Evolutionary conservation across 1,139 yeast species (phyloP).

Genomic region (Yamadazyma diddensiae): DNA sequence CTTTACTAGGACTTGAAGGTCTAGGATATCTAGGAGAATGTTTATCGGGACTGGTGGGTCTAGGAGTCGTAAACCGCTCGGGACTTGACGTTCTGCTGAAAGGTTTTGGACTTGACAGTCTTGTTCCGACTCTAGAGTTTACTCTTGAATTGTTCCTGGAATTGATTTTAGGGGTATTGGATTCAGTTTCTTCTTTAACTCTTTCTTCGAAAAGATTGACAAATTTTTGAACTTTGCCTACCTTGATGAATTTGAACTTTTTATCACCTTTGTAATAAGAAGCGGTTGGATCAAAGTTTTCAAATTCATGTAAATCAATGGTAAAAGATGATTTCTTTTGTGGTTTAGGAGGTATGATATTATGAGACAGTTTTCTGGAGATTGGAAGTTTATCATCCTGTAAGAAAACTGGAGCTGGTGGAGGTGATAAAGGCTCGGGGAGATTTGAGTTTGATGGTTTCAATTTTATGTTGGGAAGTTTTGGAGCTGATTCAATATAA

Average conservation of each 20-base stretch:
- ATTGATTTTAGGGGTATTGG: constrained; percentile 7
- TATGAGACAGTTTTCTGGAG: constrained; percentile 12
- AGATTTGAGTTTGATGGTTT: constrained; percentile 12
- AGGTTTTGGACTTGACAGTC: constrained; percentile 8
- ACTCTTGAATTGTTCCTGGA: constrained; percentile 6
- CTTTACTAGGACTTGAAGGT: background rate
- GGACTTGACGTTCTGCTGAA: constrained; percentile 1
- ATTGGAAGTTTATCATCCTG: constrained; percentile 4
- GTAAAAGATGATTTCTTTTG: constrained; percentile 13
- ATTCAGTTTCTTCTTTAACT: constrained; percentile 17
- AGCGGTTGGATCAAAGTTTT: constrained; percentile 28
- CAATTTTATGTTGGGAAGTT: constrained; percentile 10
- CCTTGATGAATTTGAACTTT: constrained; percentile 46
- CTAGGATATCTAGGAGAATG: too few relatives aligned
- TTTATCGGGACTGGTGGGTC: too few relatives aligned
- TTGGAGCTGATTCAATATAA: background rate
- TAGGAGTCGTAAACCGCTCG: too few relatives aligned
- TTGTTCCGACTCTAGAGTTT: constrained; percentile 6
- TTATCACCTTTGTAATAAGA: constrained; percentile 41
- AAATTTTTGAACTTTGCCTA: constrained; percentile 49
- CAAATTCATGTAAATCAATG: constrained; percentile 15
- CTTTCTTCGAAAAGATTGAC: constrained; percentile 46
- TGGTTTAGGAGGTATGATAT: constrained; percentile 9
- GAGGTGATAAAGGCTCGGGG: constrained; percentile 8
- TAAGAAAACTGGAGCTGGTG: constrained; percentile 5